Evolutionary conservation across 306 rosid genomes (phyloP), one percentile per base, ranked within the genome.

Genomic region (Malus sylvestris): DNA sequence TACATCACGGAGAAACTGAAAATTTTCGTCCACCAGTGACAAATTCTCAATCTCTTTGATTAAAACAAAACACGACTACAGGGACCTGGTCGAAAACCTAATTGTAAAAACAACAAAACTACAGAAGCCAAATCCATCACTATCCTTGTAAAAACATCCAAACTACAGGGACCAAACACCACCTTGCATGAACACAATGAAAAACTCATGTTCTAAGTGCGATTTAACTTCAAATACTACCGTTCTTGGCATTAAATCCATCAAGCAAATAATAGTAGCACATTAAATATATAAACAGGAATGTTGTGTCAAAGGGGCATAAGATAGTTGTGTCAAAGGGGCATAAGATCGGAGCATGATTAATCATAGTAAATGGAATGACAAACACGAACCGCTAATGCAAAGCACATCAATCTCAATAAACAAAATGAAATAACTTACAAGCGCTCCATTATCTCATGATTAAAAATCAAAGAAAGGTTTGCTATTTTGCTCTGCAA

Each of bases 391-490:
- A 13, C 69, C 61, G 59, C 59, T 67, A 67, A 53, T 58, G 69
- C 59, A 40, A 58, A 6, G 70, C 70, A 73, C 58, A 32, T 57
- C 52, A 63, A 52, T 32, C 55, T 67, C 76, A 44, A 68, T 71
- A 72, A 46, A 59, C 38, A 66, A 59, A 46, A 67, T 72, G 53
- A 70, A 72, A 76, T 73, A 72, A 63, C 84, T 85, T 82, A 80
- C 87, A 87, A 78, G 73, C 14, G 77, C 82, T 77, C 68, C 38
- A 82, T 85, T 71, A 76, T 80, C 76, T 83, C 87, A 70, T 33
- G 70, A 83, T 73, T 70, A 32, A 72, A 78, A 81, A 68, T 77
- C 61, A 82, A 85, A 42, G 76, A 82, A 85, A 73, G 22, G 29
- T 72, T 67, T 65, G 57, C 81, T 65, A 18, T 19, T 72, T 71